Evolutionary conservation across 169 alveolate species (phyloP), one percentile per base, ranked within the genome.

Genomic region (Cardiosporidium cionae): DNA sequence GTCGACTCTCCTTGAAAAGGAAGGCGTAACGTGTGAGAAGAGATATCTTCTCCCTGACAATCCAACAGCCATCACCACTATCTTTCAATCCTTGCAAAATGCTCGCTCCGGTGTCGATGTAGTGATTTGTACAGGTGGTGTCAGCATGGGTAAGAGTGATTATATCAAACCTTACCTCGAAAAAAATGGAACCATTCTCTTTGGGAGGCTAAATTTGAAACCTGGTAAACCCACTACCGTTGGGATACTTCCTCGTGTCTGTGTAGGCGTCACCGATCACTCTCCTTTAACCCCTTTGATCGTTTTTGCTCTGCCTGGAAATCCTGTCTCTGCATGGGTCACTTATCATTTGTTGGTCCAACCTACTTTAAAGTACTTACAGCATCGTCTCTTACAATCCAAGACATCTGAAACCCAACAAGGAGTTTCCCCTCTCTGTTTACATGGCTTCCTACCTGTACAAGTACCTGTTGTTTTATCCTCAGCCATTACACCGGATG

Each of bases 191-290:
- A 36, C 68, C 37, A 82, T 84, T 0, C 7, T 78, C 6, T 84
- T 84, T 68, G 87, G 89, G 16, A 70, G 88, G 54, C 32, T 84
- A 25, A 82, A 84, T 36, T 78, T 84, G 84, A 84, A 84, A 62
- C 90, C 90, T 28, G 90, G 89, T 16, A 83, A 83, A 70, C 90
- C 90, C 2, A 72, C 87, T 0, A 76, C 85, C n/a, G 70, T 70
- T 36, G 87, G 74, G 16, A 9, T 9, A n/a, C 58, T 9, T n/a
- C 9, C 58, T 9, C 58, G 16, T 7, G 3, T 33, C 25, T 6
- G 3, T 3, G 66, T 29, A 3, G 66, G 3, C 32, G 22, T 35
- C 16, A 83, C 2, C 65, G 72, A 28, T n/a, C n/a, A n/a, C n/a
- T n/a, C n/a, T n/a, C n/a, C n/a, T n/a, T n/a, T n/a, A n/a, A n/a